Base-by-base conservation (phyloP, 2,329 filamentous ascomycete species). In the Aspergillus proliferans region DNA sequence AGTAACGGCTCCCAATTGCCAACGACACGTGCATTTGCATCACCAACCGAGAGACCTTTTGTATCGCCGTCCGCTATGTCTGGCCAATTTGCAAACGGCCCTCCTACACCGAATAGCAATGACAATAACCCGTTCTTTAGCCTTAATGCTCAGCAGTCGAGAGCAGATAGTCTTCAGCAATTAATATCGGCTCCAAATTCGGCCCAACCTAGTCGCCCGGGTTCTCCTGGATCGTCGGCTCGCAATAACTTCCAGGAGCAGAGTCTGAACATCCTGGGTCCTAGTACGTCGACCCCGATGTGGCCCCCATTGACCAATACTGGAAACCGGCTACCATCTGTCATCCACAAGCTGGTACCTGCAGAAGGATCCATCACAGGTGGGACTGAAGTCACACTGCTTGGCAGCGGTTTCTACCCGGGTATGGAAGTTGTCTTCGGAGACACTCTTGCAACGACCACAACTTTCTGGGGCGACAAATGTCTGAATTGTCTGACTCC, bases 401-500 rank as follows among this genome's bases (percentile, higher is more conserved):
- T 95, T 7, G 90, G 91, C 15, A 87, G 84, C 55, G 83, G 85
- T 12, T 95, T 95, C 65, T 85, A 83, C 55, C 85, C 86, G 68
- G 83, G 83, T 1, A 78, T 94, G 53, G 87, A 91, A 53, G 87
- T 95, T 47, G 86, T 90, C 69, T 96, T 96, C 66, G 91, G 91
- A 18, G 82, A 85, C 52, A 76, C 74, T 14, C 72, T 79, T 43
- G 82, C 83, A 15, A 82, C 85, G 0, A 87, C 85, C 0, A 91
- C 87, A 1, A 88, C 86, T 0, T 93, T 81, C 64, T 92, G 87
- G 86, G 85, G 87, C 41, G 81, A 87, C 53, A 84, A 84, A 50
- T 86, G 86, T n/a, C 73, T 94, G 18, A 86, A 91, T 47, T 92
- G 87, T 59, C 75, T 91, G 42, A 75, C 90, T 8, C 88, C 88